phyloP scores from a whole-genome alignment of 257 asterid genomes.

The Nicotiana obtusifolia region DNA sequence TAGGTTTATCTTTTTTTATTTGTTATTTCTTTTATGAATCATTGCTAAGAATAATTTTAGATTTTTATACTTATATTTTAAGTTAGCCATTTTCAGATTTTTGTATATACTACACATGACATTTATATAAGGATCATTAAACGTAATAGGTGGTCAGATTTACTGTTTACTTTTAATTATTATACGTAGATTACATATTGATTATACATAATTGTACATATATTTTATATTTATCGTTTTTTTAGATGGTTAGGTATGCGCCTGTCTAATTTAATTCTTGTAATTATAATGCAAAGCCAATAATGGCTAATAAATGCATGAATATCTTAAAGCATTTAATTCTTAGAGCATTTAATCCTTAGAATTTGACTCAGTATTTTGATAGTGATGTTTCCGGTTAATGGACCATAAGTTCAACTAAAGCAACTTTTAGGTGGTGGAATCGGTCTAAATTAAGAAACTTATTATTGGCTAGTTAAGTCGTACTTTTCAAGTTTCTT shows the following conservation, averaged over 20 bases:
- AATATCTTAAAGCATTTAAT: background rate
- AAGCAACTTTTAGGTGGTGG: constrained; percentile 11
- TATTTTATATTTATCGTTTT: no score
- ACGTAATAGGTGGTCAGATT: no score
- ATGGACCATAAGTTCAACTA: constrained; percentile 12
- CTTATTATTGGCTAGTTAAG: background rate
- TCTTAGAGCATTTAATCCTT: background rate
- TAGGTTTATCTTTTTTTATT: background rate
- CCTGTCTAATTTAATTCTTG: no score
- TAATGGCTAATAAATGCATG: background rate
- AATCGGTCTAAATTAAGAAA: constrained; percentile 29
- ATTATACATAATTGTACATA: no score
- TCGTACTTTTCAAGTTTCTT: background rate
- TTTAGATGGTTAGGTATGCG: no score
- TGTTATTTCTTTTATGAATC: background rate
- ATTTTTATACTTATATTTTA: background rate
- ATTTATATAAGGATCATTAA: background rate
- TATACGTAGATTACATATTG: no score
- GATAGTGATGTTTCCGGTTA: constrained; percentile 9
- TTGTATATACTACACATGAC: background rate
- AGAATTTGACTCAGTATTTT: constrained; percentile 17
- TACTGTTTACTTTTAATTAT: no score
- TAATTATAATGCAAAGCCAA: background rate
- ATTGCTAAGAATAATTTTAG: background rate
- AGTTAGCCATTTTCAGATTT: background rate